Evolutionary conservation across 2,329 filamentous ascomycete species (phyloP).

Genomic region (Aspergillus awamori): DNA sequence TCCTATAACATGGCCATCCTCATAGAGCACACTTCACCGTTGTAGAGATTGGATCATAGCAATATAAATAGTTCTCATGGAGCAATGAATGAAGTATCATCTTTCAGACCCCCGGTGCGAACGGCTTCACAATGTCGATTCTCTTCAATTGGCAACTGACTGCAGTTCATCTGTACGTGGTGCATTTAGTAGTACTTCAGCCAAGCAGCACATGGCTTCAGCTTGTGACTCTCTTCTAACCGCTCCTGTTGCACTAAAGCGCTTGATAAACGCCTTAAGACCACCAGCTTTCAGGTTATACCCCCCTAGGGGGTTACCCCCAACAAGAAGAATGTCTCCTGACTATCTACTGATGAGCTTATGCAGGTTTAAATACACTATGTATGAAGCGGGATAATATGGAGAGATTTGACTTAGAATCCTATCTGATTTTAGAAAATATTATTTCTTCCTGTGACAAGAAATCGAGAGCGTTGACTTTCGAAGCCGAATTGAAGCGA

Average conservation of each 20-base stretch:
- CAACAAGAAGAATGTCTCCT: neutral
- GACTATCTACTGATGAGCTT: neutral
- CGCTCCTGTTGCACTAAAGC: neutral
- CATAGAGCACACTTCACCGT: neutral
- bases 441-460: no score
- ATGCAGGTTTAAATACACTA: constrained; percentile 5
- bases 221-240: neutral
- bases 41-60: neutral
- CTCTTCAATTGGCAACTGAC: neutral
- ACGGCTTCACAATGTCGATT: no score
- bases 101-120: no score
- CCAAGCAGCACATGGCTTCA: neutral
- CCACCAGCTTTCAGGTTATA: no score
- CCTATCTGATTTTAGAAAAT: no score
- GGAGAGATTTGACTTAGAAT: no score
- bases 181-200: neutral
- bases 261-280: neutral
- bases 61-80: neutral
- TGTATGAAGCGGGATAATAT: neutral
- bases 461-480: no score
- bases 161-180: neutral
- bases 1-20: neutral
- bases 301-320: neutral
- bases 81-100: neutral
- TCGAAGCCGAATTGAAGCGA: no score